phyloP scores from a whole-genome alignment of 2,329 filamentous ascomycete species.

The Fusarium virguliforme region DNA sequence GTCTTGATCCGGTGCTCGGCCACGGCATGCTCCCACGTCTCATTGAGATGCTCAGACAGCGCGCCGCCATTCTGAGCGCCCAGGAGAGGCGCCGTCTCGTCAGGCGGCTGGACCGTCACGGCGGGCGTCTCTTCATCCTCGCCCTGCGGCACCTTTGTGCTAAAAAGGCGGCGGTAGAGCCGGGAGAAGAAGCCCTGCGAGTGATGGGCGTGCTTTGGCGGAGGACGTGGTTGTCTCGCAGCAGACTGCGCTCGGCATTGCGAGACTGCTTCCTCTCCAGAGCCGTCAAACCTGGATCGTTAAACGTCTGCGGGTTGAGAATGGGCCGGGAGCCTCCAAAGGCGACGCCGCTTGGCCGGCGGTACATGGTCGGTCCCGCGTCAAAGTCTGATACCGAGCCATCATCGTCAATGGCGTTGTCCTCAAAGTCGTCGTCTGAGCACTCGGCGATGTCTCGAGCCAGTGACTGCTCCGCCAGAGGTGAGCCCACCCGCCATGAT shows the following conservation, averaged over 20 bases:
- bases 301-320: constrained; percentile 71
- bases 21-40: constrained; percentile 90
- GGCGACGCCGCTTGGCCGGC: constrained; percentile 83
- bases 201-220: constrained; percentile 68
- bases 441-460: constrained; percentile 78
- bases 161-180: constrained; percentile 68
- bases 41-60: constrained; percentile 72
- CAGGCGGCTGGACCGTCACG: constrained; percentile 55
- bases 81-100: constrained; percentile 62
- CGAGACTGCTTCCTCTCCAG: constrained; percentile 71
- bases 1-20: constrained; percentile 86
- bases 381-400: constrained; percentile 57
- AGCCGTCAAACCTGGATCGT: constrained; percentile 67
- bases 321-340: constrained; percentile 80
- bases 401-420: constrained; percentile 53
- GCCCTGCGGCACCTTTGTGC: constrained; percentile 65
- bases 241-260: constrained; percentile 72
- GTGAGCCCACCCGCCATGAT: constrained; percentile 74
- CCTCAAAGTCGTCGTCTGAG: constrained; percentile 68
- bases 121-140: constrained; percentile 60
- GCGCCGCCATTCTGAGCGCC: constrained; percentile 58
- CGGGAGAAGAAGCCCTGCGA: constrained; percentile 57
- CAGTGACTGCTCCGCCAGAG: constrained; percentile 76
- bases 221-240: constrained; percentile 77
- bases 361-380: constrained; percentile 73